phyloP scores from a whole-genome alignment of 192 early-diverging fungal genomes.

The Dimargaris cristalligena region DNA sequence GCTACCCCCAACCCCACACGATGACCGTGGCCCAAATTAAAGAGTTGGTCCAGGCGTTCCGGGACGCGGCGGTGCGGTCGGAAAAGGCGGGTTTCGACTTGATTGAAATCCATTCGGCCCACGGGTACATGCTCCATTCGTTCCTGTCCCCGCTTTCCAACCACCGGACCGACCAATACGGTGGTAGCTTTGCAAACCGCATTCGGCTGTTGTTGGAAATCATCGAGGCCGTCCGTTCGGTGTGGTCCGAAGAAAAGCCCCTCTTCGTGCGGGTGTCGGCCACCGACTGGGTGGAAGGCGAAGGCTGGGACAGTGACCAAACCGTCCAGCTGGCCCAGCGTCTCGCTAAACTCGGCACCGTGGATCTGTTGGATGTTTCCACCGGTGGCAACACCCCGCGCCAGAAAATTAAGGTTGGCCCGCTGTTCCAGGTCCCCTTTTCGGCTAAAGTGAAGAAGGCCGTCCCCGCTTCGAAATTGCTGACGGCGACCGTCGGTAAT shows the following conservation, averaged over 20 bases:
- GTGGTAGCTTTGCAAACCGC: conserved; percentile 82
- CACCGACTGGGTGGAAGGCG: conserved; percentile 45
- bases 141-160: conserved; percentile 73
- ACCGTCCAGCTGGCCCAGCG: conserved; percentile 38
- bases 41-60: conserved; percentile 40
- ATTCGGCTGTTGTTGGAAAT: conserved; percentile 58
- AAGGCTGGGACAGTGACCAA: conserved; percentile 61
- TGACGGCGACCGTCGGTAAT: conserved; percentile 47
- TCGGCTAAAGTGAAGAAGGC: conserved; percentile 39
- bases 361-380: conserved; percentile 79
- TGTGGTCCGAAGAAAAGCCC: conserved; percentile 67
- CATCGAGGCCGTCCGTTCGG: conserved; percentile 34
- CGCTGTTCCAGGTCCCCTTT: conserved; percentile 55
- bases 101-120: conserved; percentile 81
- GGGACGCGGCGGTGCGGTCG: conserved; percentile 46
- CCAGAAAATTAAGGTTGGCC: conserved; percentile 29
- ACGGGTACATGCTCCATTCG: conserved; percentile 73
- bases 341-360: conserved; percentile 43
- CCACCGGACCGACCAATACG: conserved; percentile 78
- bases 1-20: conserved; percentile 29
- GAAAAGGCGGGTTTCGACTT: conserved; percentile 69
- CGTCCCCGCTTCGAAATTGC: conserved; percentile 33
- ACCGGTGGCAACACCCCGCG: conserved; percentile 48
- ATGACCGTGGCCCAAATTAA: conserved; percentile 52
- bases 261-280: conserved; percentile 72